Percentiles rank a stretch among this genome's conserved stretches.
phyloP scores from a whole-genome alignment of 768 basidiomycete genomes.

The Chalciporus piperatus region DNA sequence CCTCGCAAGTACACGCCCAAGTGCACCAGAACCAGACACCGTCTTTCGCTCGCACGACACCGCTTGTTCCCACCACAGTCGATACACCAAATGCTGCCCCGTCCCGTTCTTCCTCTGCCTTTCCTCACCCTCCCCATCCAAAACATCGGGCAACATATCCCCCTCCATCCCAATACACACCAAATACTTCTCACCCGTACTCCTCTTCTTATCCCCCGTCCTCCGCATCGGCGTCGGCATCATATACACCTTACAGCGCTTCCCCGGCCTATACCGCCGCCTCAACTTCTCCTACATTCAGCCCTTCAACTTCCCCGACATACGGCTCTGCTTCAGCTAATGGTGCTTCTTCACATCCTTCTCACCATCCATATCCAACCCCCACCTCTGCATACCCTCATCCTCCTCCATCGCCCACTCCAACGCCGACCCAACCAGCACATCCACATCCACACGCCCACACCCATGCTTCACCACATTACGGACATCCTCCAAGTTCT shows the following conservation, averaged over 20 bases:
- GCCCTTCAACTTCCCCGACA: conserved; percentile 18
- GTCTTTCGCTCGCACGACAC: conserved; percentile 26
- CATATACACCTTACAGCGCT: conserved; percentile 20
- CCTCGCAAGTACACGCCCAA: conserved; percentile 20
- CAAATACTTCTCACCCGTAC: conserved; percentile 16
- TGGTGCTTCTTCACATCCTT: conserved; percentile 10
- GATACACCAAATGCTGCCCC: conserved; percentile 12
- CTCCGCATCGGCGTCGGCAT: conserved; percentile 15
- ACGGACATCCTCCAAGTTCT: conserved; percentile 20
- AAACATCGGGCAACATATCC: conserved; percentile 23
- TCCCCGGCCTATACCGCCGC: conserved; percentile 19
- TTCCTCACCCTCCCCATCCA: conserved; percentile 8
- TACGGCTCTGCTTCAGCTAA: conserved; percentile 15
- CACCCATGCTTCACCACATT: conserved; percentile 21
- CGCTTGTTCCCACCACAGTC: conserved; percentile 29
- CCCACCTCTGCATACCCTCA: conserved; percentile 29
- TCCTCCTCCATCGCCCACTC: conserved; percentile 29
- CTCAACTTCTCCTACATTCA: conserved; percentile 25
- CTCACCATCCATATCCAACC: conserved; percentile 20
- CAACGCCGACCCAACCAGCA: conserved; percentile 27
- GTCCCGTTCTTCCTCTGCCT: conserved; percentile 10
- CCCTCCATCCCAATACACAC: conserved; percentile 20
- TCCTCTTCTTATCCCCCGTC: conserved; percentile 12
- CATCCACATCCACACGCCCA: conserved; percentile 15
- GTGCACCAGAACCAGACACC: conserved; percentile 11